Evolutionary conservation across 2,329 filamentous ascomycete genomes (phyloP), one percentile per base, ranked within the genome.

Genomic region (Dendrostoma leiphaemia): DNA sequence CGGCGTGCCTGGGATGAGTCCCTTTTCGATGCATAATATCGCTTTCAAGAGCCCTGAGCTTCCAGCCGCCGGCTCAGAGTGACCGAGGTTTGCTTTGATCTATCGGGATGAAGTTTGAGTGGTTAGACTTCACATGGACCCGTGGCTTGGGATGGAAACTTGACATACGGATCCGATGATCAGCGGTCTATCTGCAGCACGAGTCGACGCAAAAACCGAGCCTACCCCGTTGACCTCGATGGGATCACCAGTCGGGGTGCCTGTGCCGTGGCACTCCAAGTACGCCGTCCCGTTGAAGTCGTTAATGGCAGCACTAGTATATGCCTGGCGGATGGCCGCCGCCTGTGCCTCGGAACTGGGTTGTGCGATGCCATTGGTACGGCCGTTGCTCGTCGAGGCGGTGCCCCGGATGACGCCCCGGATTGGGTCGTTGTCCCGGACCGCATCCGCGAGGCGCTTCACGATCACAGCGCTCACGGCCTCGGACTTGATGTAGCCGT

Each of bases 11-110:
- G 76, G 65, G 28, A 81, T 74, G 51, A 76, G 74, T 5, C 73
- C 74, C 44, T 73, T 70, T 58, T 81, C 77, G 2, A 82, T 67
- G 68, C 77, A 77, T 53, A 81, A 57, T 1, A 74, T 70, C 0
- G 75, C 71, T 62, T 82, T 82, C 58, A 82, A 77, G 24, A 82
- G 62, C 4, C 73, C 75, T 0, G 75, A 70, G n/a, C 81, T 72
- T 9, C 79, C 48, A 10, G 53, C 53, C 0, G 76, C 75, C 1
- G 72, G 76, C 59, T 82, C 79, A 3, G 77, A 58, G 61, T 83
- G 80, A 6, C 79, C 79, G 35, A 73, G 60, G 40, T 72, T 74
- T 29, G 67, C 63, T 54, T 74, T 74, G 35, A 69, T 37, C 19
- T n/a, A n/a, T n/a, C n/a, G n/a, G n/a, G n/a, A n/a, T n/a, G n/a